Base-by-base conservation (phyloP, 495 filamentous ascomycete genomes). In the Neurospora sp. region DNA sequence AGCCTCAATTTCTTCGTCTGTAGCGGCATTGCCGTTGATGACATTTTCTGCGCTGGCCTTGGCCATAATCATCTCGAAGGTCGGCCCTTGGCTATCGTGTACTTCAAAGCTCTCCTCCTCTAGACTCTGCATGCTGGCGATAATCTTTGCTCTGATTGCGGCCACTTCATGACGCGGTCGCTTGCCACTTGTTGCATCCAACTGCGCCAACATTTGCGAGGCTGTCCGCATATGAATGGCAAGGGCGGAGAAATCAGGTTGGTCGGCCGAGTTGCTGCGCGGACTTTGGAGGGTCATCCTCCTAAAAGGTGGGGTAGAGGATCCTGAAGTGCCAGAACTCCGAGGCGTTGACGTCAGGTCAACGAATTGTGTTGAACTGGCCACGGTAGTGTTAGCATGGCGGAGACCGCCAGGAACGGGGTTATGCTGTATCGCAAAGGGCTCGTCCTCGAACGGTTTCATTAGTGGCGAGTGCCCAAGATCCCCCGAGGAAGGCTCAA, bases 71-170 rank as follows among this genome's bases (percentile, higher is more conserved):
- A 84, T 85, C 77, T 93, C 91, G 71, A 93, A 93, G 3, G 89
- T 91, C 39, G 91, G 89, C 10, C 86, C 84, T 39, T 86, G 82
- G 11, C 81, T 81, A 73, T 89, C 89, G 70, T 91, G 87, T 10
- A 85, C 77, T 53, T 90, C 86, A 74, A 93, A 93, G 78, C 87
- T 92, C 77, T 93, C 90, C 78, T 93, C 91, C 77, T 93, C 91
- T n/a, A 93, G 85, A 76, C 82, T 91, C 75, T 93, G 91, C 91
- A 93, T 93, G 80, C 91, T 93, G 3, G 91, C 91, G 74, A 93
- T 93, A 74, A 93, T 93, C 81, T 90, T 90, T 14, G 90, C 87
- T 73, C 90, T 84, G 79, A 93, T 93, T 35, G 90, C 91, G 10
- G 89, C 91, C 10, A 93, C 91, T 78, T 93, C 91, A 46, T 88